These are phyloP conservation scores for Trypanosoma conorhini DNA, from an alignment of 208 protist species.

Conservation along the genomic window DNA sequence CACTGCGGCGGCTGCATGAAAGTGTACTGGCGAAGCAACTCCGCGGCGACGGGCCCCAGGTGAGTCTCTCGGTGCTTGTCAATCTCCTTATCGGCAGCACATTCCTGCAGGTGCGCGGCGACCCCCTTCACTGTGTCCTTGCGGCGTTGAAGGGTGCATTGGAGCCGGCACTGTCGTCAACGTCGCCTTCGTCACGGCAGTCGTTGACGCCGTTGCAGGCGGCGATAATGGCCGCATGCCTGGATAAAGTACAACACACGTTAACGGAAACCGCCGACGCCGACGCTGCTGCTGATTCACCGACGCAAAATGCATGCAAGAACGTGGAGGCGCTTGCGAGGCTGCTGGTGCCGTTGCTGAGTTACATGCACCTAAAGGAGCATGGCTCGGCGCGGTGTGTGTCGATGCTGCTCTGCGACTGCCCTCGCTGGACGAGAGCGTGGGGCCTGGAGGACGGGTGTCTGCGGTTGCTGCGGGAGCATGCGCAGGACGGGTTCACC, in stretches of 20 bases:
- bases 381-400: constrained; percentile 37
- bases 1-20: constrained; percentile 18
- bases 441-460: constrained; percentile 29
- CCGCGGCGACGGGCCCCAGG: constrained; percentile 14
- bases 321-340: constrained; percentile 19
- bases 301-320: not conserved
- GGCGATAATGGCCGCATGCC: constrained; percentile 6
- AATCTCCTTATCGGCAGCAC: constrained; percentile 31
- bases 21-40: constrained; percentile 26
- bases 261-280: not conserved
- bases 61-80: constrained; percentile 16
- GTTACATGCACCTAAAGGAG: constrained; percentile 10
- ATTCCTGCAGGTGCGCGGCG: constrained; percentile 10
- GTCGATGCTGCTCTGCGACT: constrained; percentile 32
- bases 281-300: too few relatives aligned
- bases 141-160: constrained; percentile 18
- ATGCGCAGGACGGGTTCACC: constrained; percentile 43
- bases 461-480: constrained; percentile 24
- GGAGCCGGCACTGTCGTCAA: not conserved
- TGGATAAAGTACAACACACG: constrained; percentile 9
- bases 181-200: constrained; percentile 5
- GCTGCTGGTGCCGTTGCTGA: constrained; percentile 11
- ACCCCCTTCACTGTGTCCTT: constrained; percentile 18
- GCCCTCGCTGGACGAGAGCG: constrained; percentile 27
- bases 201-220: constrained; percentile 20